Evolutionary conservation across 331 rosid species (phyloP), one percentile per base, ranked within the genome.

Genomic region (Quercus phellos): DNA sequence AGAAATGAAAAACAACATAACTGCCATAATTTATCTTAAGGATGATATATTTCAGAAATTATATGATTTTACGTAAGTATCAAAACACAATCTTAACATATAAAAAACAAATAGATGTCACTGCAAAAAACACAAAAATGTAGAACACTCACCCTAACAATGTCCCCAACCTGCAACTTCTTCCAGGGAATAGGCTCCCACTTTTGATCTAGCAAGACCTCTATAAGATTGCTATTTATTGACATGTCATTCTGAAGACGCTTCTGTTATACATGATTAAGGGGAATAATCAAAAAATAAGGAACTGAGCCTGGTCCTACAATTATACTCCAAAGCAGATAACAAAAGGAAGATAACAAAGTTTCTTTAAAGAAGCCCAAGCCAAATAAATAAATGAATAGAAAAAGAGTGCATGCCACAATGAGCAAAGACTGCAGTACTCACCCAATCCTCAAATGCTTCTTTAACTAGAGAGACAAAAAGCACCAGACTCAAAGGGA

Each of bases 371-470:
- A 55, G 38, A 18, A 55, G 42, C 71, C 38, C 38, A 55, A 34
- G 51, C 27, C 8, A 72, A 51, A 59, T 14, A 35, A 70, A 55
- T 14, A 75, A 51, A 9, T 6, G 29, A 26, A 66, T 34, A 32
- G 7, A 66, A 66, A 75, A 73, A 74, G 27, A 78, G 66, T 17
- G 73, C 58, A 77, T 30, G 46, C 64, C 50, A 66, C 59, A 75
- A 74, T 38, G 66, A 79, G 54, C 56, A 79, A 46, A 74, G 72
- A 79, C 30, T 46, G 68, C 51, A 54, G 67, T 51, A 83, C 97
- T 91, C 84, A 93, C 98, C 96, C 94, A 93, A 80, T 93, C 97
- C 87, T 93, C 98, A 80, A 87, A 93, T 77, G 98, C 98, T 86
- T 93, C 98, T 86, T 93, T 93, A 42, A 90, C 81, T 51, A 93